Conservation (phyloP, 2,329 filamentous ascomycete species). For the Plenodomus lindquistii region DNA sequence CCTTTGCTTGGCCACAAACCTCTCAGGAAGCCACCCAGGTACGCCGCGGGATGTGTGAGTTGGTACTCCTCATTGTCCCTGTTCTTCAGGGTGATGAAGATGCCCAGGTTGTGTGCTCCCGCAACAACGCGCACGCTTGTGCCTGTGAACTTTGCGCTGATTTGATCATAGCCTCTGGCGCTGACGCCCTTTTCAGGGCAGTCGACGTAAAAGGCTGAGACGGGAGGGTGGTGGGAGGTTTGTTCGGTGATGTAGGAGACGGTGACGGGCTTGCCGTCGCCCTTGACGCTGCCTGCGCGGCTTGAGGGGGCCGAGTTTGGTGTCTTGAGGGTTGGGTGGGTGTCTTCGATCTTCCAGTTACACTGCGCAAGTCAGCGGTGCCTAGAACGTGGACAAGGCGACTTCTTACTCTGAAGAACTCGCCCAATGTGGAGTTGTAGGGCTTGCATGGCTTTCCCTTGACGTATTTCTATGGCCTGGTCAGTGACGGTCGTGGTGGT, state of each 20-base stretch:
- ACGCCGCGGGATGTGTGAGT: slow-evolving; percentile 90
- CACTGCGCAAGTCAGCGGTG: slow-evolving; percentile 60
- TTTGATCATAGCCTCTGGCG: slow-evolving; percentile 90
- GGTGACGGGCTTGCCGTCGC: slow-evolving; percentile 62
- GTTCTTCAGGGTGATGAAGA: slow-evolving; percentile 85
- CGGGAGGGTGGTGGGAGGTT: slow-evolving; percentile 95
- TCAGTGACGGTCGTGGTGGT: slow-evolving; percentile 19
- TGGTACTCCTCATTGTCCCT: slow-evolving; percentile 89
- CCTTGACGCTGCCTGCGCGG: slow-evolving; percentile 41
- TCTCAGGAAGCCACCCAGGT: slow-evolving; percentile 83
- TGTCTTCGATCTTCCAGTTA: slow-evolving; percentile 91
- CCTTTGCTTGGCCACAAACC: slow-evolving; percentile 45
- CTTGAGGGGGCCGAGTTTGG: slow-evolving; percentile 47
- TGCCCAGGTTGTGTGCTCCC: slow-evolving; percentile 91
- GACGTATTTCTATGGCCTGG: slow-evolving; percentile 76
- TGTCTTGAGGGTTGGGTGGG: slow-evolving; percentile 63
- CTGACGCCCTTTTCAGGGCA: slow-evolving; percentile 89
- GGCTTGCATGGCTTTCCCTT: slow-evolving; percentile 99
- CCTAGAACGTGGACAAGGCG: not conserved
- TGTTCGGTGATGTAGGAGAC: slow-evolving; percentile 97
- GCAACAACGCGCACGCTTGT: slow-evolving; percentile 90
- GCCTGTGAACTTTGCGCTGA: slow-evolving; percentile 96
- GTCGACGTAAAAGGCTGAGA: slow-evolving; percentile 92
- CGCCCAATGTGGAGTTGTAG: slow-evolving; percentile 94
- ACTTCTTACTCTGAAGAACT: slow-evolving; percentile 84